phyloP scores from a whole-genome alignment of 108 stramenopile species.

The Stephanodiscus triporus region DNA sequence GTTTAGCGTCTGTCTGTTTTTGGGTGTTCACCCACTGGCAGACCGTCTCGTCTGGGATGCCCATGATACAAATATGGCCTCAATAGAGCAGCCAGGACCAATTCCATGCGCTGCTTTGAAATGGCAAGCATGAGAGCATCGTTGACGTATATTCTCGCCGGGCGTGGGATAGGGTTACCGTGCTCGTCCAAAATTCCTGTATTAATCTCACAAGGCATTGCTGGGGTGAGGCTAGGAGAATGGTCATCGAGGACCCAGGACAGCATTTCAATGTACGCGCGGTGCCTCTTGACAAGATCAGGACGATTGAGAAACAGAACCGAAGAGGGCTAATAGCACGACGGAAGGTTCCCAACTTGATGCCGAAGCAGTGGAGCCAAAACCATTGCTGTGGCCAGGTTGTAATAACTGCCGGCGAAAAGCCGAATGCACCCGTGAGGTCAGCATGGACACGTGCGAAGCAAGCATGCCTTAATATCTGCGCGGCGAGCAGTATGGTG shows the following conservation, averaged over 20 bases:
- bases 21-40: too few species aligned
- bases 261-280: background rate
- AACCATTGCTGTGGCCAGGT: conserved; percentile 7
- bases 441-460: conserved; percentile 1
- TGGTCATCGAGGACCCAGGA: background rate
- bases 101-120: background rate
- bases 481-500: background rate
- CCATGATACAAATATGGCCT: conserved; percentile 37
- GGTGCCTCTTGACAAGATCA: background rate
- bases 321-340: background rate
- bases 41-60: background rate
- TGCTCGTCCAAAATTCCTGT: background rate
- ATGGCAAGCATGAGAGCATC: background rate
- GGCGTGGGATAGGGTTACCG: too few species aligned
- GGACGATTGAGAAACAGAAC: background rate
- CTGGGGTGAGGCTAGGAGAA: background rate
- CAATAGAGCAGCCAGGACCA: background rate
- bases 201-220: background rate
- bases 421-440: conserved; percentile 4
- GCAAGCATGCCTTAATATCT: conserved; percentile 20
- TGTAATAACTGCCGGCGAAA: background rate
- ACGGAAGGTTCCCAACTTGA: conserved; percentile 5
- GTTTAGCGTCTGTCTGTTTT: too few species aligned
- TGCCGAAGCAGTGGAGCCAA: background rate
- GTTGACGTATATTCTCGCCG: background rate